phyloP scores from a whole-genome alignment of 176 grass and related monocot species.

The Canna indica region DNA sequence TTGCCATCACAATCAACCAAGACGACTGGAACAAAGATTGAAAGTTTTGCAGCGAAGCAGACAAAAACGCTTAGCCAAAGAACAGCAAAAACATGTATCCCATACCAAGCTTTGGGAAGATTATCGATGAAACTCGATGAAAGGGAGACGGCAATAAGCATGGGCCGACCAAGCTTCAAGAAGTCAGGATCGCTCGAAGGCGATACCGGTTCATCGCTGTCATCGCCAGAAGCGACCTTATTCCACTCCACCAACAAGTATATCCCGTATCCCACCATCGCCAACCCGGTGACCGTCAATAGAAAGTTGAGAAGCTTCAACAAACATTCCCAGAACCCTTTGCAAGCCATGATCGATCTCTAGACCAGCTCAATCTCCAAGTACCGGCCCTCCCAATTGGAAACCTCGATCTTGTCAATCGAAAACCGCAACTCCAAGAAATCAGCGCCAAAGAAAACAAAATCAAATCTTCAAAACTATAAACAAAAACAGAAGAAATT shows the following conservation, averaged over 20 bases:
- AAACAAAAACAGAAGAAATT: not conserved
- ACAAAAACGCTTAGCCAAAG: not conserved
- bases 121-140: constrained; percentile 54
- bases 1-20: not conserved
- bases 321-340: constrained; percentile 74
- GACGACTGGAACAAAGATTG: not conserved
- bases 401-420: not conserved
- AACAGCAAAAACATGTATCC: not conserved
- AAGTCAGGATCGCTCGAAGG: constrained; percentile 27
- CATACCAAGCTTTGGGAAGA: constrained; percentile 88
- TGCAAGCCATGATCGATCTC: constrained; percentile 52
- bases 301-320: constrained; percentile 88
- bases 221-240: constrained; percentile 16
- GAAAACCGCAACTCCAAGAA: not conserved
- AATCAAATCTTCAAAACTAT: not conserved
- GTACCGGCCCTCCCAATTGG: constrained; percentile 9
- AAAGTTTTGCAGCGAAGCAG: not conserved
- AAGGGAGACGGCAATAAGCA: constrained; percentile 50
- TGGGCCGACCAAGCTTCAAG: constrained; percentile 47
- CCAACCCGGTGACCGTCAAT: constrained; percentile 62
- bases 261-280: constrained; percentile 78
- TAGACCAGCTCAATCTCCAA: constrained; percentile 16
- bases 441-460: not conserved
- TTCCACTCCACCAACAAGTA: constrained; percentile 78
- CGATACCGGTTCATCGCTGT: constrained; percentile 8